Conservation (phyloP, 441 rosid species). For the Erysimum pusillum region DNA sequence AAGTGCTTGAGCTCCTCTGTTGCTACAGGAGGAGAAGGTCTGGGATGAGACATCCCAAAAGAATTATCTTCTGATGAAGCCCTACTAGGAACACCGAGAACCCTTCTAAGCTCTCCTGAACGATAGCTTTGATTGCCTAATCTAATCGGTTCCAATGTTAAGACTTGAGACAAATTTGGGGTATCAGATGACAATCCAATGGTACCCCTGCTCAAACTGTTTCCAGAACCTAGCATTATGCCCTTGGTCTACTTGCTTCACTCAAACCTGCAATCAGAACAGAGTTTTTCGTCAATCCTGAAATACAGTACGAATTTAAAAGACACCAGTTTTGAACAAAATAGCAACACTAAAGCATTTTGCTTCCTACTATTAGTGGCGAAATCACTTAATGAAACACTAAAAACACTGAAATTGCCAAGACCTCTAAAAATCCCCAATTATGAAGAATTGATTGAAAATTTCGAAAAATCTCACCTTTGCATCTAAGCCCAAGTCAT, state of each 20-base stretch:
- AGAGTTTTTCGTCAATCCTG: neutral
- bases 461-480: constrained; percentile 23
- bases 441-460: constrained; percentile 9
- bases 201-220: constrained; percentile 61
- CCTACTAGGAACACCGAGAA: constrained; percentile 61
- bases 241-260: constrained; percentile 22
- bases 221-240: constrained; percentile 68
- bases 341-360: too few relatives aligned
- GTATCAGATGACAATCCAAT: constrained; percentile 62
- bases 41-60: constrained; percentile 56
- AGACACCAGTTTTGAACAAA: too few relatives aligned
- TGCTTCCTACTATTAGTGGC: too few relatives aligned
- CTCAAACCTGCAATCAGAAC: constrained; percentile 55
- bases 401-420: too few relatives aligned
- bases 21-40: constrained; percentile 61
- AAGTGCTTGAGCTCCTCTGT: constrained; percentile 70
- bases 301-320: neutral
- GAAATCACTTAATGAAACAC: too few relatives aligned
- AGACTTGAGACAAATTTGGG: constrained; percentile 57
- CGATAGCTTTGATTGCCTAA: constrained; percentile 64
- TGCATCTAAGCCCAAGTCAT: constrained; percentile 30
- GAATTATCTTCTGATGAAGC: constrained; percentile 62
- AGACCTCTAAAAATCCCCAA: neutral
- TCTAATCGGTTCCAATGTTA: constrained; percentile 67
- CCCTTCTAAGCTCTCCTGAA: constrained; percentile 69